phyloP scores from a whole-genome alignment of 1,284 basidiomycete genomes.

The Malassezia nana region DNA sequence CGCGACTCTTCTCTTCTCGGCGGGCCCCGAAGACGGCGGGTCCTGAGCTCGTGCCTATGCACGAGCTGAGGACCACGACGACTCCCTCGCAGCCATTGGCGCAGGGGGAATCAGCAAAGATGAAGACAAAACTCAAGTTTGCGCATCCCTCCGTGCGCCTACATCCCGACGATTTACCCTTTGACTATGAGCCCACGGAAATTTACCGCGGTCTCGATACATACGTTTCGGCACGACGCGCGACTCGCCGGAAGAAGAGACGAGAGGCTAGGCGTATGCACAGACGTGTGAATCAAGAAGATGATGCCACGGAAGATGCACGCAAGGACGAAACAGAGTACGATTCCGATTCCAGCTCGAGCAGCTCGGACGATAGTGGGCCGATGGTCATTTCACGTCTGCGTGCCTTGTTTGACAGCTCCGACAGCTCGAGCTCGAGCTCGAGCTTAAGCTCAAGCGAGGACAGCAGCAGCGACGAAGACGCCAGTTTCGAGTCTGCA shows the following conservation, averaged over 20 bases:
- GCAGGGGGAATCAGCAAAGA: not conserved
- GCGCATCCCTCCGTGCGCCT: slow-evolving; percentile 35
- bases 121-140: slow-evolving; percentile 31
- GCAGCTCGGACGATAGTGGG: slow-evolving; percentile 26
- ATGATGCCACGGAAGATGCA: not conserved
- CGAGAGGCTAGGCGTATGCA: slow-evolving; percentile 7
- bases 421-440: slow-evolving; percentile 23
- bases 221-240: slow-evolving; percentile 34
- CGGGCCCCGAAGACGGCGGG: not conserved
- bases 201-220: slow-evolving; percentile 40
- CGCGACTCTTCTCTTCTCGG: not conserved
- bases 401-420: slow-evolving; percentile 37
- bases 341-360: slow-evolving; percentile 15
- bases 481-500: slow-evolving; percentile 1
- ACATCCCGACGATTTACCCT: slow-evolving; percentile 37
- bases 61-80: not conserved
- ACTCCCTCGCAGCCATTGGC: not conserved
- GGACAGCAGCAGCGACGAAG: slow-evolving; percentile 18
- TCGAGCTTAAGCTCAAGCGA: slow-evolving; percentile 18
- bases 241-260: slow-evolving; percentile 19
- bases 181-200: slow-evolving; percentile 33
- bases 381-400: slow-evolving; percentile 32
- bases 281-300: not conserved
- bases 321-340: slow-evolving; percentile 18
- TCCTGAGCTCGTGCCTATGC: not conserved